Conservation (phyloP, 202 grass and related monocot species). For the Elaeis oleifera region DNA sequence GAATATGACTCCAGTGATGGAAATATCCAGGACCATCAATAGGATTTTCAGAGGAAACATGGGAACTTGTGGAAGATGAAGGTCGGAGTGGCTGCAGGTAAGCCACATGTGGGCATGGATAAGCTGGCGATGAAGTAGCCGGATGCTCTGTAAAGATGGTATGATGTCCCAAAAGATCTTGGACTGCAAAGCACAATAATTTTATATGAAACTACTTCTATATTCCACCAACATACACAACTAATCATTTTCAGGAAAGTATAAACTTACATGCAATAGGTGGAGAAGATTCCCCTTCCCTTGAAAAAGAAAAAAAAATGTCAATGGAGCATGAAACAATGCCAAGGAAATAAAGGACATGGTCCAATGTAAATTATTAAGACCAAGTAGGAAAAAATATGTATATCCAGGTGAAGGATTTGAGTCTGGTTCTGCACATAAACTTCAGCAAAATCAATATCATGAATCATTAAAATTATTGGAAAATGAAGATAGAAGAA, state of each 20-base stretch:
- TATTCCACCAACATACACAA: conserved; percentile 13
- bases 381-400: too few relatives aligned
- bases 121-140: conserved; percentile 48
- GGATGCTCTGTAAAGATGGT: conserved; percentile 42
- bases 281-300: conserved; percentile 74
- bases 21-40: conserved; percentile 38
- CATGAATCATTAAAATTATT: too few relatives aligned
- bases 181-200: conserved; percentile 50
- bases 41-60: conserved; percentile 39
- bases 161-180: conserved; percentile 68
- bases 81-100: conserved; percentile 53
- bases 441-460: too few relatives aligned
- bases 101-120: conserved; percentile 68
- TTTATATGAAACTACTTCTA: conserved; percentile 11
- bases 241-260: conserved; percentile 3
- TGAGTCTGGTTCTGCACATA: too few relatives aligned
- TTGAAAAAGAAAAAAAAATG: conserved; percentile 28
- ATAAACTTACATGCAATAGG: conserved; percentile 75
- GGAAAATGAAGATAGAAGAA: too few relatives aligned
- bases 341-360: neutral
- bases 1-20: conserved; percentile 47
- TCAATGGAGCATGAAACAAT: conserved; percentile 16
- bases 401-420: too few relatives aligned
- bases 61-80: conserved; percentile 47
- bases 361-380: too few relatives aligned